Base-by-base conservation (phyloP, 495 filamentous ascomycete species). In the Darksidea phi region DNA sequence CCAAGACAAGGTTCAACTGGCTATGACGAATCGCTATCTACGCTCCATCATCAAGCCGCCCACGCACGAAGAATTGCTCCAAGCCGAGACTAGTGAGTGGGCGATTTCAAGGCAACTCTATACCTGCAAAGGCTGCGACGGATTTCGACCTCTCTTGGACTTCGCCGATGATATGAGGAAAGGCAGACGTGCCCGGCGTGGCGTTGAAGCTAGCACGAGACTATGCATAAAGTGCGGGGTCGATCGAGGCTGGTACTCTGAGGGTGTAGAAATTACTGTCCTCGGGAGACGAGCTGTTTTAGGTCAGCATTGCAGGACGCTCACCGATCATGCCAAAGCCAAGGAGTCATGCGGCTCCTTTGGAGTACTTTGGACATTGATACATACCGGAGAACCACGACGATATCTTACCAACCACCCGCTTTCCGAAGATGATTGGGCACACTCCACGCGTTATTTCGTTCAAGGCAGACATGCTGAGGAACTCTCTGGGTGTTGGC, bases 141-240 rank as follows among this genome's bases (percentile, higher is more conserved):
- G 48, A 21, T 51, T 67, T 32, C 64, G 48, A 25, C 48, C 3
- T 20, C 59, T 63, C 15, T 11, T 15, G 11, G 11, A 36, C 6
- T 67, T 63, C 41, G 26, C 59, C 12, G 64, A 67, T 26, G 48
- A 48, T 15, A 67, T 67, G 64, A 53, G 64, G 20, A 67, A 67
- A 36, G 54, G 54, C 32, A 63, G 49, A 24, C 45, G 51, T 28
- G 48, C 47, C 7, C 64, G 64, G 3, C n/a, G 34, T 23, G 64
- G 64, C 24, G 36, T 23, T 7, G 64, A 59, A 37, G 55, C 59
- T 1, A n/a, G 45, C n/a, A 63, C 36, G 24, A 48, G 64, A 57
- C 57, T 46, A 18, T 67, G 64, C 24, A 34, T 67, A 1, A 43
- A 59, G 10, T 67, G 64, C 48, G 64, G 59, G 47, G 59, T 67